These are phyloP conservation scores for Coemansia sp. DNA, from an alignment of 192 early-diverging fungal species.

Conservation along the genomic window DNA sequence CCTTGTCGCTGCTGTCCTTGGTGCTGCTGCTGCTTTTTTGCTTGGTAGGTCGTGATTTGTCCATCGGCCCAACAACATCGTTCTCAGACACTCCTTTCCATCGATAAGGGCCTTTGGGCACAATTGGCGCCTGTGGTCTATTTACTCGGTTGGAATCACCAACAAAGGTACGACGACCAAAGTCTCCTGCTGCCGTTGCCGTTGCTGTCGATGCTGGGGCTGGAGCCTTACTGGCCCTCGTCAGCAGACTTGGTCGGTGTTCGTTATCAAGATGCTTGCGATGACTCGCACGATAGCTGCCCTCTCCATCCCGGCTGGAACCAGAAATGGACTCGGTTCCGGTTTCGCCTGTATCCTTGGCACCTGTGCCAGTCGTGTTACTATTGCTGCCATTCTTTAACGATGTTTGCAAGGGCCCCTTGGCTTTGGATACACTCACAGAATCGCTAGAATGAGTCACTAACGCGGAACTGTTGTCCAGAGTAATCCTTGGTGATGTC, in stretches of 20 bases:
- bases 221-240: constrained; percentile 5
- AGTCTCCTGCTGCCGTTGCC: not conserved
- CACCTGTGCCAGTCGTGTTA: not conserved
- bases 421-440: not conserved
- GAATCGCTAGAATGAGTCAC: constrained; percentile 14
- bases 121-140: not conserved
- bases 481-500: constrained; percentile 23
- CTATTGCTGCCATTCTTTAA: constrained; percentile 9
- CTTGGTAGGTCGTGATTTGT: constrained; percentile 1
- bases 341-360: constrained; percentile 1
- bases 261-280: constrained; percentile 1
- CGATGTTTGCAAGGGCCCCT: not conserved
- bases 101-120: constrained; percentile 4
- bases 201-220: not conserved
- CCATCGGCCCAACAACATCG: not conserved
- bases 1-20: constrained; percentile 9
- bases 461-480: constrained; percentile 22
- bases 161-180: not conserved
- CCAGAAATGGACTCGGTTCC: constrained; percentile 9
- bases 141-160: not conserved
- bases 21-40: not conserved
- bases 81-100: constrained; percentile 7
- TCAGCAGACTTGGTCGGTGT: not conserved
- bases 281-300: not conserved
- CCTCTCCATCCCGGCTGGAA: constrained; percentile 2